Conservation (phyloP, 345 rosid genomes). For the Eucalyptus erythrocorys region DNA sequence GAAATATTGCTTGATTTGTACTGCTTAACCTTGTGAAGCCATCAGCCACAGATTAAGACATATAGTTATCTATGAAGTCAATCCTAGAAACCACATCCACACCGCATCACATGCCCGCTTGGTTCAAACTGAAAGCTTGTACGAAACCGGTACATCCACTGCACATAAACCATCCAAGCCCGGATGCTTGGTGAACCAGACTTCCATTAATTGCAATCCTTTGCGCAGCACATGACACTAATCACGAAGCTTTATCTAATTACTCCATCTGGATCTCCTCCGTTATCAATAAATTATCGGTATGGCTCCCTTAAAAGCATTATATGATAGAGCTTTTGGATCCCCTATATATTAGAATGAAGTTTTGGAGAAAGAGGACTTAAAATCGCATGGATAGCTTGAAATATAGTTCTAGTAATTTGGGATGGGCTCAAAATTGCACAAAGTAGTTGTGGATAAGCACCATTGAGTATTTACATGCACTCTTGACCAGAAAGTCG, state of each 20-base stretch:
- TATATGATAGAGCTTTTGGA: neutral
- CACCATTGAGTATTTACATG: neutral
- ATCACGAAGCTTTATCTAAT: neutral
- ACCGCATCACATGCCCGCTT: neutral
- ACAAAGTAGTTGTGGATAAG: neutral
- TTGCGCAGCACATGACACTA: neutral
- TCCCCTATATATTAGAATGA: neutral
- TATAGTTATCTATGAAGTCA: slow-evolving; percentile 28
- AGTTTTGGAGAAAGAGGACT: neutral
- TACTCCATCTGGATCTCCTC: neutral
- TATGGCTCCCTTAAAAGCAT: neutral
- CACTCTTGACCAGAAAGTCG: neutral
- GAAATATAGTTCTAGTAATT: neutral
- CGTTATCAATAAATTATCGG: accelerated
- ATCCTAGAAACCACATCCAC: neutral
- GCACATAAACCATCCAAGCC: neutral
- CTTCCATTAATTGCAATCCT: no score
- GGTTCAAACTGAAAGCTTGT: neutral
- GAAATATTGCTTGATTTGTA: neutral
- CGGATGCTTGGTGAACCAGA: slow-evolving; percentile 1
- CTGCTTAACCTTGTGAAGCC: slow-evolving; percentile 30
- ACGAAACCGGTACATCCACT: neutral
- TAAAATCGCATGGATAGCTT: neutral
- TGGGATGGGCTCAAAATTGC: neutral
- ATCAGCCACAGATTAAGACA: slow-evolving; percentile 71